phyloP scores from a whole-genome alignment of 2,329 filamentous ascomycete genomes.

The Sporothrix humicola region DNA sequence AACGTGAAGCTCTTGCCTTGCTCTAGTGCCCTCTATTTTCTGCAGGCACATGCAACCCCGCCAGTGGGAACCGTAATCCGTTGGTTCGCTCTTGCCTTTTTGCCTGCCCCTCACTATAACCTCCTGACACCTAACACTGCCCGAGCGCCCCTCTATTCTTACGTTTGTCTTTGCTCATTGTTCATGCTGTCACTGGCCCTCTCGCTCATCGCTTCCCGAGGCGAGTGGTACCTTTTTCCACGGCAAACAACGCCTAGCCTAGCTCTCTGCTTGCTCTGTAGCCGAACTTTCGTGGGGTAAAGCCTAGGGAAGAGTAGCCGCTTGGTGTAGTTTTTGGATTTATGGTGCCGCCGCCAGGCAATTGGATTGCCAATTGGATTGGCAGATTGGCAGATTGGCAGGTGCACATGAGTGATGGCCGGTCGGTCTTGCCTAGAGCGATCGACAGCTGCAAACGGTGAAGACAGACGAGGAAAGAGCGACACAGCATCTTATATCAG shows the following conservation, averaged over 20 bases:
- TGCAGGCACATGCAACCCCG: conserved; percentile 22
- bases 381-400: conserved; percentile 10
- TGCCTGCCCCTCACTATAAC: conserved; percentile 14
- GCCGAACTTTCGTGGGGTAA: conserved; percentile 30
- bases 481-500: neutral
- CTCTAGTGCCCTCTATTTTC: neutral
- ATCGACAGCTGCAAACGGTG: conserved; percentile 20
- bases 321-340: neutral
- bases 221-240: conserved; percentile 32
- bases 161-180: neutral
- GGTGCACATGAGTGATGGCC: conserved; percentile 21
- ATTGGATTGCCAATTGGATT: conserved; percentile 19
- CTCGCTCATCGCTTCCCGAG: conserved; percentile 27
- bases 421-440: conserved; percentile 3
- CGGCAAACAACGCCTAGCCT: conserved; percentile 29
- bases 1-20: neutral
- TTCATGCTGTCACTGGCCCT: neutral
- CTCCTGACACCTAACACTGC: neutral
- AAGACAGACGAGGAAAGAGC: neutral
- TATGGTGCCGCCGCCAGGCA: neutral
- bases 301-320: neutral
- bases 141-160: neutral
- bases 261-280: conserved; percentile 20
- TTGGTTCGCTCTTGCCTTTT: conserved; percentile 4
- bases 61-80: conserved; percentile 30